Conservation (phyloP, 1,284 basidiomycete species). For the Ganoderma lucidum region DNA sequence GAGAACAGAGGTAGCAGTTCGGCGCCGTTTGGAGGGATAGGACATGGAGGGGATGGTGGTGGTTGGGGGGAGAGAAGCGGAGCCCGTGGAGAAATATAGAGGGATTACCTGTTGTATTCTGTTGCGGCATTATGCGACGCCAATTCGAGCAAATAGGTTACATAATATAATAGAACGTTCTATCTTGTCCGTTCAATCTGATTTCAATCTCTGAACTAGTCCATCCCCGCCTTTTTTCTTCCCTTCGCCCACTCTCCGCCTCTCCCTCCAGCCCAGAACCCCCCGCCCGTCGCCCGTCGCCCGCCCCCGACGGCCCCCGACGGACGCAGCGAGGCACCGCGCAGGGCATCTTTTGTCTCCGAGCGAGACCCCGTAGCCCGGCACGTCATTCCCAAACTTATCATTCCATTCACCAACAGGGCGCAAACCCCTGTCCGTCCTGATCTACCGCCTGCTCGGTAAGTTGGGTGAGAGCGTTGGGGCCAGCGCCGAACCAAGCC, state of each 20-base stretch:
- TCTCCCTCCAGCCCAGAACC: slow-evolving; percentile 4
- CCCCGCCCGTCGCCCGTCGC: neutral
- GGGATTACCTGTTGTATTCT: slow-evolving; percentile 37
- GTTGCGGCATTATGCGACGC: slow-evolving; percentile 39
- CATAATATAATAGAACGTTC: slow-evolving; percentile 37
- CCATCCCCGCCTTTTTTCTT: slow-evolving; percentile 10
- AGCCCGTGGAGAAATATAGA: slow-evolving; percentile 38
- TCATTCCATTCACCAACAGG: slow-evolving; percentile 30
- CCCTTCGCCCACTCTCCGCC: slow-evolving; percentile 13
- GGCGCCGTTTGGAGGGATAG: slow-evolving; percentile 49
- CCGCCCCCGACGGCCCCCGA: neutral
- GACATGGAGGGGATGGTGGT: slow-evolving; percentile 33
- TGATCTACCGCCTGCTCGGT: slow-evolving; percentile 31
- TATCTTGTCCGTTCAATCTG: slow-evolving; percentile 32
- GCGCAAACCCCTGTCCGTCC: slow-evolving; percentile 30
- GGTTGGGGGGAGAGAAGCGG: slow-evolving; percentile 35
- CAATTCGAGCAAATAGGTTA: slow-evolving; percentile 39
- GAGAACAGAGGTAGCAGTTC: slow-evolving; percentile 77
- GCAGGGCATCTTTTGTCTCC: slow-evolving; percentile 8
- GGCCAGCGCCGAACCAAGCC: slow-evolving; percentile 26
- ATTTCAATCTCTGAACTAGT: slow-evolving; percentile 31
- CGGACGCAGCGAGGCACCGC: neutral
- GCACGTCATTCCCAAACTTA: slow-evolving; percentile 15
- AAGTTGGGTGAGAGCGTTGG: slow-evolving; percentile 26
- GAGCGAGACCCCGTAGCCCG: neutral